Percentiles rank a stretch among this genome's conserved stretches.
Conservation (phyloP, 768 basidiomycete species). For the Polyporus arcularius region DNA sequence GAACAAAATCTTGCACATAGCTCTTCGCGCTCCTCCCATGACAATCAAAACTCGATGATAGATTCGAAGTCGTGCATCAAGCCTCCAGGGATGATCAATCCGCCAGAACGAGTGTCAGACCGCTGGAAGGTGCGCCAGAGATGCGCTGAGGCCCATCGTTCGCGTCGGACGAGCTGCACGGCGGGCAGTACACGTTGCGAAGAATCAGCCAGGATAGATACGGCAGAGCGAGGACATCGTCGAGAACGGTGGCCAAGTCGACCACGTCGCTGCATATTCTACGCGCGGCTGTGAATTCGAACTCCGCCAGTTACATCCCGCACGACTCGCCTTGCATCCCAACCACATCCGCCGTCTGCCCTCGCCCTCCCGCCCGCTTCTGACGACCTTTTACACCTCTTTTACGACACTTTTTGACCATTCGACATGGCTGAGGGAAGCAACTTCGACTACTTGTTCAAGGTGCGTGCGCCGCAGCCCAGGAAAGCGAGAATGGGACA, state of each 20-base stretch:
- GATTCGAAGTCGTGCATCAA: constrained; percentile 1
- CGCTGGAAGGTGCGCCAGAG: too few relatives aligned
- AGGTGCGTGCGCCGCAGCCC: constrained; percentile 52
- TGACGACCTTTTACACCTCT: constrained; percentile 17
- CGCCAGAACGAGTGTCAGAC: neutral
- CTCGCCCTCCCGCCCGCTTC: constrained; percentile 1
- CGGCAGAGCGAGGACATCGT: neutral
- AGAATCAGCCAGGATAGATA: too few relatives aligned
- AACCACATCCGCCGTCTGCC: constrained; percentile 13
- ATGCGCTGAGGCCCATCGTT: too few relatives aligned
- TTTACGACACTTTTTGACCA: constrained; percentile 20
- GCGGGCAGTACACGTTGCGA: too few relatives aligned
- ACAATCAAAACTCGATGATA: constrained; percentile 2
- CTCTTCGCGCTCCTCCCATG: too few relatives aligned
- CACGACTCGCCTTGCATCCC: constrained; percentile 14
- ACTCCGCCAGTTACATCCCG: constrained; percentile 30
- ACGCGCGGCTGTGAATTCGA: constrained; percentile 22
- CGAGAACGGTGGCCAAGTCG: neutral
- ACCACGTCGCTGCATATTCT: too few relatives aligned
- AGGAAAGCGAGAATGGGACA: neutral
- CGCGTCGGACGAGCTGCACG: too few relatives aligned
- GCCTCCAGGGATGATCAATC: constrained; percentile 9
- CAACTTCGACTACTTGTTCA: constrained; percentile 99
- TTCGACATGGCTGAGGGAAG: constrained; percentile 81
- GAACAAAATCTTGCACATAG: too few relatives aligned